phyloP scores from a whole-genome alignment of 2,329 filamentous ascomycete genomes.

The Colletotrichum euphorbiae region DNA sequence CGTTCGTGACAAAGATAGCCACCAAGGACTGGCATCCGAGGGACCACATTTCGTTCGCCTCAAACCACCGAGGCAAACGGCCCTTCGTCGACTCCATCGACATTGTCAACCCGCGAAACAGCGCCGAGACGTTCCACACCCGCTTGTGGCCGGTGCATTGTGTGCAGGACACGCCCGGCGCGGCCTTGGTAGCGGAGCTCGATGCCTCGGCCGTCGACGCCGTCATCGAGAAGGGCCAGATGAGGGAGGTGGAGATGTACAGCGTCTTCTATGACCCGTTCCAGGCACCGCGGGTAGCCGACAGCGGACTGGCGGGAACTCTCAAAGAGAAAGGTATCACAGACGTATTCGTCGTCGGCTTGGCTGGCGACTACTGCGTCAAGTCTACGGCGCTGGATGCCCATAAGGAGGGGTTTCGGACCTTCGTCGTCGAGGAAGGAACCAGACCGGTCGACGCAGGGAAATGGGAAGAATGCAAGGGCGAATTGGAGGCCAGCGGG shows the following conservation, averaged over 20 bases:
- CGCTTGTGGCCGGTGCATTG: constrained; percentile 93
- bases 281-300: constrained; percentile 65
- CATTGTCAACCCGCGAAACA: constrained; percentile 75
- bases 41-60: constrained; percentile 88
- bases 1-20: constrained; percentile 80
- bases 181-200: constrained; percentile 79
- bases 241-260: constrained; percentile 88
- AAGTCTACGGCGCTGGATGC: constrained; percentile 84
- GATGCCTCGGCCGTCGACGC: constrained; percentile 68
- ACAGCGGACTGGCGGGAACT: constrained; percentile 70
- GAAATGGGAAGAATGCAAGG: constrained; percentile 66
- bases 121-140: constrained; percentile 71
- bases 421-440: constrained; percentile 82
- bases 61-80: constrained; percentile 75
- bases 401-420: constrained; percentile 77
- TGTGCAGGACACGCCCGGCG: constrained; percentile 78
- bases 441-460: constrained; percentile 77
- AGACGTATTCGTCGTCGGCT: constrained; percentile 85
- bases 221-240: constrained; percentile 82
- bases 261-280: constrained; percentile 91
- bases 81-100: constrained; percentile 75
- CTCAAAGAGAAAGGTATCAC: constrained; percentile 72
- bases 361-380: constrained; percentile 93
- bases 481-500: constrained; percentile 67
- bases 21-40: constrained; percentile 93